Evolutionary conservation across 208 protist genomes (phyloP), one percentile per base, ranked within the genome.

Genomic region (Trypanosoma boissoni): DNA sequence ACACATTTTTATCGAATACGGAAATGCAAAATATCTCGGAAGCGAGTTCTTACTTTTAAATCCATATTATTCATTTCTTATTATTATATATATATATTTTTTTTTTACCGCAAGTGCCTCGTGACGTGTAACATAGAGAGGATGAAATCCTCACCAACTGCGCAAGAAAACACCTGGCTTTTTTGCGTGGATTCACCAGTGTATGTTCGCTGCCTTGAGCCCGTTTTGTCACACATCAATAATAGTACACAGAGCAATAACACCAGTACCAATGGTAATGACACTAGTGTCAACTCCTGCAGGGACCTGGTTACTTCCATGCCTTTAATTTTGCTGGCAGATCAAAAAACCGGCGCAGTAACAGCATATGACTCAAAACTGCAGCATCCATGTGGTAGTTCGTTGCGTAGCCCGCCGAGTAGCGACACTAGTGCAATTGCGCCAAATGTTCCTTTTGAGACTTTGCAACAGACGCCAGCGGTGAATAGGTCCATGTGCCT

Each of bases 81-180:
- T 32, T 24, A 14, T 23, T 10, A 14, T 2, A 14, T 20, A 24
- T 18, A 18, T 41, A 1, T 24, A 16, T 12, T n/a, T 37, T 36
- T 8, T 23, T 31, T 18, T 36, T 48, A 1, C 45, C n/a, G n/a
- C n/a, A n/a, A n/a, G n/a, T n/a, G n/a, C n/a, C n/a, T n/a, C n/a
- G n/a, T n/a, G n/a, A n/a, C n/a, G n/a, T n/a, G n/a, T n/a, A n/a
- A n/a, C n/a, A n/a, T n/a, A n/a, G n/a, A n/a, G n/a, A n/a, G 14
- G 12, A 59, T 59, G 54, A 49, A 59, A 12, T 36, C 20, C 8
- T 44, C 20, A 18, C 44, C 45, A 34, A 29, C 26, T n/a, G 44
- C 43, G 10, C 58, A 63, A 34, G 58, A 63, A 20, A 4, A 23
- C n/a, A 63, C 31, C 43, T 63, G 58, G 58, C 27, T 63, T 8